phyloP scores from a whole-genome alignment of 2,329 filamentous ascomycete species.

The Penicillium sp. region DNA sequence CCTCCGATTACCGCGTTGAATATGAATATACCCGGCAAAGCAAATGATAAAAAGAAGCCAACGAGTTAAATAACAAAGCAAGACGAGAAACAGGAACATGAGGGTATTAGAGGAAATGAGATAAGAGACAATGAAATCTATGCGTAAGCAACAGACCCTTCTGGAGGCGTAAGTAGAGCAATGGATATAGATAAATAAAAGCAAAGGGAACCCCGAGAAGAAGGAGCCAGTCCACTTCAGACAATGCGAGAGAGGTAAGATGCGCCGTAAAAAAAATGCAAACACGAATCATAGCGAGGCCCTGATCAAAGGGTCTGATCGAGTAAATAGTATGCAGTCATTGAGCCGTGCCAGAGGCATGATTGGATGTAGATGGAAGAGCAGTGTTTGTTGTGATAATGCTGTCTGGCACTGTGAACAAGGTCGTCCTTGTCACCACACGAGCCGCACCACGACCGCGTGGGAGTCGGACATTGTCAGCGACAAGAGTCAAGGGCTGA shows the following conservation, averaged over 20 bases:
- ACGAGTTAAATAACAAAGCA: background rate
- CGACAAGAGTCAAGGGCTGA: conserved; percentile 34
- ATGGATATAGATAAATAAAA: conserved; percentile 2
- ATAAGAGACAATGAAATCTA: conserved; percentile 7
- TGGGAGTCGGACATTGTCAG: conserved; percentile 25
- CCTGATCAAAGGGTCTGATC: conserved; percentile 2
- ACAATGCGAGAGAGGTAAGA: conserved; percentile 9
- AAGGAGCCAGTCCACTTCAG: conserved; percentile 21
- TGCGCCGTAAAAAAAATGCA: conserved; percentile 17
- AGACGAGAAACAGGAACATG: background rate
- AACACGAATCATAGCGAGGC: conserved; percentile 6
- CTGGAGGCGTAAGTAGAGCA: background rate
- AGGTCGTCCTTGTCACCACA: conserved; percentile 15
- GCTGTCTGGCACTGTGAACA: conserved; percentile 25
- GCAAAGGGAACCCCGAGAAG: conserved; percentile 7
- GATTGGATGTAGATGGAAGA: conserved; percentile 25
- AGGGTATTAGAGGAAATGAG: conserved; percentile 10
- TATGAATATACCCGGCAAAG: background rate
- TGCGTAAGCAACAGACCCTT: conserved; percentile 1
- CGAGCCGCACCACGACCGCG: conserved; percentile 20
- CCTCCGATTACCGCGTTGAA: background rate
- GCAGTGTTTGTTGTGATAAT: conserved; percentile 21
- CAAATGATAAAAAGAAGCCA: background rate
- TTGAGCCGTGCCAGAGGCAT: conserved; percentile 29
- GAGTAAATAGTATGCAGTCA: conserved; percentile 12